These are phyloP conservation scores for Cinnamomum micranthum DNA, from an alignment of 164 flowering plant species.

Conservation along the genomic window DNA sequence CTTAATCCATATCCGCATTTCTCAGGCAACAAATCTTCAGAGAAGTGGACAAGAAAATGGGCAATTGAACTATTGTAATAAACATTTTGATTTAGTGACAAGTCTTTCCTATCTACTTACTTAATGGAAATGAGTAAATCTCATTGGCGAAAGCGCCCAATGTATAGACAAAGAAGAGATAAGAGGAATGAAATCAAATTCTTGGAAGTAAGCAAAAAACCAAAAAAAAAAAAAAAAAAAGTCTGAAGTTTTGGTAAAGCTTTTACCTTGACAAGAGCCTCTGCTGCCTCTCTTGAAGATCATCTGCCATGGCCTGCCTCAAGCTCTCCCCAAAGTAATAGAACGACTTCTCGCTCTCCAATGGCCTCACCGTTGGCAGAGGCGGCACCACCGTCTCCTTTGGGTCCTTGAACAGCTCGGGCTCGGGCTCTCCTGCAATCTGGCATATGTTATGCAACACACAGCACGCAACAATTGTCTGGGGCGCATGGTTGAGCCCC, in stretches of 20 bases:
- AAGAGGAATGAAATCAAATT: neutral
- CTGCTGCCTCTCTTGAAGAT: constrained; percentile 49
- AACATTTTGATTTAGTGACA: neutral
- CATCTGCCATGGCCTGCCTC: constrained; percentile 90
- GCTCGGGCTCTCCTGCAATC: constrained; percentile 93
- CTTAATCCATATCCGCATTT: neutral
- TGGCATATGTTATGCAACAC: constrained; percentile 96
- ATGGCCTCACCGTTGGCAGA: constrained; percentile 34
- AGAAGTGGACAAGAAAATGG: neutral
- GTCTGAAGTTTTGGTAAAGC: too few relatives aligned
- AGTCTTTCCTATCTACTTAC: neutral
- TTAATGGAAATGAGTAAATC: too few relatives aligned
- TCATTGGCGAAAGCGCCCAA: too few relatives aligned
- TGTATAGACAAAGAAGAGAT: neutral
- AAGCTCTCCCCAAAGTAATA: constrained; percentile 63
- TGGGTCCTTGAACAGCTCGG: constrained; percentile 67
- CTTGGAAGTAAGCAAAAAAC: too few relatives aligned
- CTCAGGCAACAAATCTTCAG: neutral
- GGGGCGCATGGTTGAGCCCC: constrained; percentile 82
- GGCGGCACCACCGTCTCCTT: constrained; percentile 48
- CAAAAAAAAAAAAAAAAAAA: too few relatives aligned
- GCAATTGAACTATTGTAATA: neutral
- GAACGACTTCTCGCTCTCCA: constrained; percentile 76
- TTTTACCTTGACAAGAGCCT: constrained; percentile 49
- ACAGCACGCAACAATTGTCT: constrained; percentile 92